phyloP scores from a whole-genome alignment of 2,329 filamentous ascomycete species.

The Penicillium frequentans region DNA sequence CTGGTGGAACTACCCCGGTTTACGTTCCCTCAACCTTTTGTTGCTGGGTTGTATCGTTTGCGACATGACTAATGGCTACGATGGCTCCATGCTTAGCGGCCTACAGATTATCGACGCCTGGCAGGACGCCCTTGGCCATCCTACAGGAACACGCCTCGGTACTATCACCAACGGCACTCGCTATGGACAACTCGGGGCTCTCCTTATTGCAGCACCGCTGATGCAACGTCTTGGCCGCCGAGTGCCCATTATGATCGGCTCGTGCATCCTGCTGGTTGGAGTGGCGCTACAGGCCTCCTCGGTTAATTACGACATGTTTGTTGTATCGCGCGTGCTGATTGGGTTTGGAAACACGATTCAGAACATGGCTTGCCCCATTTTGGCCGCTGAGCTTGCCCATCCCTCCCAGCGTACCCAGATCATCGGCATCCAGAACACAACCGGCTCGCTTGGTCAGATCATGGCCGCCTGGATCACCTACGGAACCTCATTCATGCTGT shows the following conservation, averaged over 20 bases:
- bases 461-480: constrained; percentile 30
- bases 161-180: constrained; percentile 7
- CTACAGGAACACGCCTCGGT: constrained; percentile 6
- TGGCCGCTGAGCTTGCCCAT: constrained; percentile 26
- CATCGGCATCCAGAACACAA: constrained; percentile 2
- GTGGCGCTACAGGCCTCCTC: constrained; percentile 22
- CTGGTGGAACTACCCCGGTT: neutral
- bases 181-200: constrained; percentile 5
- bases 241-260: constrained; percentile 34
- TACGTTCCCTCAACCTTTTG: neutral
- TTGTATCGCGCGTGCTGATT: constrained; percentile 23
- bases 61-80: constrained; percentile 40
- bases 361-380: constrained; percentile 19
- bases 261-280: neutral
- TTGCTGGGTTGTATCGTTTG: neutral
- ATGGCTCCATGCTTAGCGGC: constrained; percentile 52
- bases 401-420: constrained; percentile 20
- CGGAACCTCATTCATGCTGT: constrained; percentile 30
- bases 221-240: constrained; percentile 20
- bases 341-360: constrained; percentile 25
- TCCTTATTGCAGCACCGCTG: constrained; percentile 18
- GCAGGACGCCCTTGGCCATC: constrained; percentile 34
- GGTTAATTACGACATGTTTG: constrained; percentile 25
- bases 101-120: constrained; percentile 47
- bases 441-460: constrained; percentile 22